Evolutionary conservation across 768 basidiomycete species (phyloP).

Genomic region (Hydnum rufescens): DNA sequence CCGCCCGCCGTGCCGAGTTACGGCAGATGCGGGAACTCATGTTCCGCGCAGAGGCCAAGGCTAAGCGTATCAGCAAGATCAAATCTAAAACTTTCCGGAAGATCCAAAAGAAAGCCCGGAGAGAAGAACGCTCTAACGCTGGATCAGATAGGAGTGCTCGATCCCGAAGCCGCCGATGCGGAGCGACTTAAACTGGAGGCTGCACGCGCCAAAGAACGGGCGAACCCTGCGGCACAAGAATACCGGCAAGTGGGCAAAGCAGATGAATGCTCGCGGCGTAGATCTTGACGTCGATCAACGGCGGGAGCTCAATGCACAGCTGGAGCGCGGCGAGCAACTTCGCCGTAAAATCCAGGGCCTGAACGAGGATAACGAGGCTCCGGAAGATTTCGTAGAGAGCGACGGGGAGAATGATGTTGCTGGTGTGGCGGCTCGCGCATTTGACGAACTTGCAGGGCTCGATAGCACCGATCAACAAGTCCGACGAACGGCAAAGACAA

Average conservation of each 20-base stretch:
- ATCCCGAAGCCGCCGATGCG: constrained; percentile 34
- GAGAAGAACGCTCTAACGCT: constrained; percentile 32
- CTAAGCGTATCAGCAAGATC: constrained; percentile 80
- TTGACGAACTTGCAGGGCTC: constrained; percentile 50
- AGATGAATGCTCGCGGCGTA: constrained; percentile 47
- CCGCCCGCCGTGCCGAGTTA: constrained; percentile 58
- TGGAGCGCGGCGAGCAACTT: constrained; percentile 62
- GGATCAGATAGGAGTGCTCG: constrained; percentile 21
- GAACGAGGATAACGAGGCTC: constrained; percentile 27
- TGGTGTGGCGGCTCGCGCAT: constrained; percentile 43
- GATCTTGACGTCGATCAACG: constrained; percentile 32
- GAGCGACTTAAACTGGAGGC: constrained; percentile 47
- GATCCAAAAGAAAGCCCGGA: constrained; percentile 57
- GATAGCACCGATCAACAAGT: constrained; percentile 20
- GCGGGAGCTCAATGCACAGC: constrained; percentile 66
- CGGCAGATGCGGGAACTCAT: constrained; percentile 80
- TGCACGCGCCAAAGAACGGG: constrained; percentile 70
- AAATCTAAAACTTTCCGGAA: constrained; percentile 88
- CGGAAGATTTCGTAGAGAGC: constrained; percentile 21
- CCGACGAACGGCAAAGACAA: constrained; percentile 21
- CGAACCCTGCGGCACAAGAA: constrained; percentile 75
- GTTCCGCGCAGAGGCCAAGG: constrained; percentile 82
- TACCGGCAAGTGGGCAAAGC: constrained; percentile 73
- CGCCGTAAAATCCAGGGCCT: constrained; percentile 55
- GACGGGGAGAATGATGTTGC: constrained; percentile 24